phyloP scores from a whole-genome alignment of 2,329 filamentous ascomycete species.

The Rosellinia necatrix region DNA sequence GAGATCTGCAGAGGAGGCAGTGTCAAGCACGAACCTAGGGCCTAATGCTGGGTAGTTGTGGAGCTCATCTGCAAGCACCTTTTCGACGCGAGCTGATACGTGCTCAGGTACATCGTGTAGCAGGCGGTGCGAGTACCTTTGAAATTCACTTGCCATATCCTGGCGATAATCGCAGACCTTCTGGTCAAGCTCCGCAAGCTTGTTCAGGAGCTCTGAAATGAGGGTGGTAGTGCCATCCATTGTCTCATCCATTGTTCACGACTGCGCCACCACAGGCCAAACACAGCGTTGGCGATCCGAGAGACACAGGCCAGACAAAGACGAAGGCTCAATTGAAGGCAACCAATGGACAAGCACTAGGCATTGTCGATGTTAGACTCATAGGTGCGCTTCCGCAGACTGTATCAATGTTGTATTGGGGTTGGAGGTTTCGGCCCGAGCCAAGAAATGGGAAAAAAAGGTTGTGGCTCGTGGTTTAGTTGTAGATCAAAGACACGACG shows the following conservation, averaged over 20 bases:
- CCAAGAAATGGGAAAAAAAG: background rate
- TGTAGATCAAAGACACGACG: background rate
- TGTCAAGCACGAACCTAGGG: constrained; percentile 41
- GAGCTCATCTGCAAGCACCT: constrained; percentile 51
- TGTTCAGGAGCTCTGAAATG: constrained; percentile 56
- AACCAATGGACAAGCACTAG: constrained; percentile 17
- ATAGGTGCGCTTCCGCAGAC: background rate
- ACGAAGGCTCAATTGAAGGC: constrained; percentile 10
- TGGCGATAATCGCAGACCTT: constrained; percentile 61
- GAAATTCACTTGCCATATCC: constrained; percentile 62
- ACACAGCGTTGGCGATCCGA: background rate
- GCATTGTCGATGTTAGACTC: constrained; percentile 14
- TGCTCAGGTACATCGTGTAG: constrained; percentile 53
- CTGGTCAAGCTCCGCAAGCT: constrained; percentile 60
- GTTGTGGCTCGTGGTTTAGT: constrained; percentile 3
- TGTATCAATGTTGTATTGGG: constrained; percentile 1
- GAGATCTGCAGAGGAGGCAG: constrained; percentile 24
- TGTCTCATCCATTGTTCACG: constrained; percentile 24
- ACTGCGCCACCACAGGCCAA: constrained; percentile 20
- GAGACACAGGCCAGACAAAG: constrained; percentile 11
- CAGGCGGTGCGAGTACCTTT: constrained; percentile 56
- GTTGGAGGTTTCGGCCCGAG: background rate
- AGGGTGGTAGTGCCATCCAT: constrained; percentile 57
- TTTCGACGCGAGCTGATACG: constrained; percentile 52
- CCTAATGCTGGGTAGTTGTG: constrained; percentile 52